Base-by-base conservation (phyloP, 106 monocot genomes). In the Cymbidium sinense region DNA sequence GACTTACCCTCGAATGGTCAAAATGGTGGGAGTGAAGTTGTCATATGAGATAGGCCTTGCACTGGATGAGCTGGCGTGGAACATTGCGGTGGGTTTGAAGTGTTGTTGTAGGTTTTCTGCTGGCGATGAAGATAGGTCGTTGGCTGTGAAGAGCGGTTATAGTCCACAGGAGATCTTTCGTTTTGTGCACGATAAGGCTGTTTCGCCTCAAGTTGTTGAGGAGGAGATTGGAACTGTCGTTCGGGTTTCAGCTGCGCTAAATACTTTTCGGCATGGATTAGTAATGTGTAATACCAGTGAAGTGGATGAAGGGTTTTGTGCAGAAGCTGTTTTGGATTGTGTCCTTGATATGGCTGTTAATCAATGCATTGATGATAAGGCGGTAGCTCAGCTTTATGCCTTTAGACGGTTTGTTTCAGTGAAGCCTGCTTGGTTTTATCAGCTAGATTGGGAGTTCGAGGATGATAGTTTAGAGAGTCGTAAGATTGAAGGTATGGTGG, bases 131-230 rank as follows among this genome's bases (percentile, higher is more conserved):
- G 34, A 54, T 36, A 43, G 27, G 4, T 35, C 15, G 3, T 58
- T 34, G 58, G 58, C 21, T 19, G 55, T 35, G 35, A 54, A 19
- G 36, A 33, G 30, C 34, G 77, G 74, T 12, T 86, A 86, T 51
- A 78, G 75, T 10, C 69, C 82, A 15, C 27, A 1, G 15, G 85
- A 83, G 36, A 50, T 88, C 73, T 2, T 81, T 76, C n/a, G 58
- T 28, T 85, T 83, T 65, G 76, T 88, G 25, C 33, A 50, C 23
- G 69, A 74, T 47, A 21, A 41, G 73, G 88, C 75, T 1, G 54
- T 77, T 70, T 76, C 21, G 52, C 70, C 76, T 2, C 78, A 28
- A 47, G 70, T 61, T 62, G 64, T 3, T 15, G 65, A 55, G 12
- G 75, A 13, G 23, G 74, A 75, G 20, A 19, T 41, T 25, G 78